phyloP scores from a whole-genome alignment of 306 rosid species.

The Dicorynia guianensis region DNA sequence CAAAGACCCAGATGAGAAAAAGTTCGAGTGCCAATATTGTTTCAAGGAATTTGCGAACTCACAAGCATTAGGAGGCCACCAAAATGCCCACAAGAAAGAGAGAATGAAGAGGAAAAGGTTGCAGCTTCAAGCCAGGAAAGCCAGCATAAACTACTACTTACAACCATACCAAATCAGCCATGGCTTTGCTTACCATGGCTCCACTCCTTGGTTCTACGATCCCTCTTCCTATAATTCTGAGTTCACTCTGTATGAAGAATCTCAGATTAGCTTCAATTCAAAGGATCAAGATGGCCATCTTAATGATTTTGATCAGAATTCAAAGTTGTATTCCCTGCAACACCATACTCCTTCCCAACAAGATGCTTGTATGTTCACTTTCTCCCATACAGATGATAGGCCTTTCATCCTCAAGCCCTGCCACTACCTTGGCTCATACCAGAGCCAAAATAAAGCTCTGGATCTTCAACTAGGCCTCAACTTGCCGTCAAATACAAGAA shows the following conservation, averaged over 20 bases:
- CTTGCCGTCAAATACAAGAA: constrained; percentile 52
- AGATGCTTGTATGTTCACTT: constrained; percentile 58
- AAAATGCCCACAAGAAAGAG: constrained; percentile 97
- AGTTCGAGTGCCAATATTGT: constrained; percentile 91
- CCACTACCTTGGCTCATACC: constrained; percentile 53
- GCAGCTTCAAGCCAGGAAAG: constrained; percentile 87
- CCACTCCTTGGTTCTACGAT: constrained; percentile 69
- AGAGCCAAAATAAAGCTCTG: constrained; percentile 60
- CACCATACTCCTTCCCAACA: constrained; percentile 29
- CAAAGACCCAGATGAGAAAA: constrained; percentile 47
- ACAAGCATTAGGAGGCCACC: constrained; percentile 97
- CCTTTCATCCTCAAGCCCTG: constrained; percentile 55
- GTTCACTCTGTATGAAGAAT: constrained; percentile 53
- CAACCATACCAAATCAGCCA: constrained; percentile 64
- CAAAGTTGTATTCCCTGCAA: constrained; percentile 55
- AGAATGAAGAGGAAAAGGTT: constrained; percentile 92
- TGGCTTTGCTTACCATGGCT: constrained; percentile 48
- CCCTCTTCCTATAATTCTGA: constrained; percentile 59
- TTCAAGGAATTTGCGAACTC: constrained; percentile 88
- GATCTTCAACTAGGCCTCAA: constrained; percentile 83
- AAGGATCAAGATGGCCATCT: constrained; percentile 46
- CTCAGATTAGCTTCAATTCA: constrained; percentile 74
- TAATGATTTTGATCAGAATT: constrained; percentile 40
- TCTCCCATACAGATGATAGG: constrained; percentile 49
- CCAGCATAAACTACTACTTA: constrained; percentile 73